A percentile compares a stretch with the other conserved stretches of the same genome.
Conservation (phyloP, 768 basidiomycete species). For the Aureoboletus auriporus region DNA sequence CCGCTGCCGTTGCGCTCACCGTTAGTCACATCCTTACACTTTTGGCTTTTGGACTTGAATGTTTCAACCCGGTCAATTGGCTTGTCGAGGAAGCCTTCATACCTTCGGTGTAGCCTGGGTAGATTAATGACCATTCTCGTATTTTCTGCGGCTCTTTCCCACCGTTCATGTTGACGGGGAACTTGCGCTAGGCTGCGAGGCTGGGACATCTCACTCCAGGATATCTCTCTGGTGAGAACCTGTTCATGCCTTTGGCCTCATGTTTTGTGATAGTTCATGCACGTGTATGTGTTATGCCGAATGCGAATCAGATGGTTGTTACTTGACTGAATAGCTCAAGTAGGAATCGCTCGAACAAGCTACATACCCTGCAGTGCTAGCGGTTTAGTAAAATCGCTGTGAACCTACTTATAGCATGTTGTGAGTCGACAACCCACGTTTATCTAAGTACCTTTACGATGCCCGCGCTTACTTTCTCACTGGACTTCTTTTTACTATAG, state of each 20-base stretch:
- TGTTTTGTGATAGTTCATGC: neutral
- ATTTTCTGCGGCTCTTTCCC: neutral
- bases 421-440: too few species aligned
- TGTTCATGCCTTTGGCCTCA: neutral
- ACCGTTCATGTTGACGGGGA: neutral
- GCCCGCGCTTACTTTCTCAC: too few species aligned
- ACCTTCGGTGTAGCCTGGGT: conserved; percentile 25
- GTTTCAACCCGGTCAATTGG: conserved; percentile 28
- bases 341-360: too few species aligned
- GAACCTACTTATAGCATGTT: too few species aligned
- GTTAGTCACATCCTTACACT: too few species aligned
- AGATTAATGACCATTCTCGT: conserved; percentile 18
- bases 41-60: too few species aligned
- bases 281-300: conserved; percentile 7
- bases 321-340: neutral
- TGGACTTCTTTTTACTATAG: neutral
- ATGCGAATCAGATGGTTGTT: neutral
- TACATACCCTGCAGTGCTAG: too few species aligned
- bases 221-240: too few species aligned
- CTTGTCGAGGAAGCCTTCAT: conserved; percentile 12
- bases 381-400: too few species aligned
- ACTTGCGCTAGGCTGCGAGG: conserved; percentile 2
- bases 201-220: conserved; percentile 1
- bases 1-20: too few species aligned
- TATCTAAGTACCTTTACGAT: too few species aligned